Percentiles rank a stretch among this genome's conserved stretches.
Evolutionary conservation across 2,329 filamentous ascomycete genomes (phyloP).

Genomic region (Plectosphaerella sp.): DNA sequence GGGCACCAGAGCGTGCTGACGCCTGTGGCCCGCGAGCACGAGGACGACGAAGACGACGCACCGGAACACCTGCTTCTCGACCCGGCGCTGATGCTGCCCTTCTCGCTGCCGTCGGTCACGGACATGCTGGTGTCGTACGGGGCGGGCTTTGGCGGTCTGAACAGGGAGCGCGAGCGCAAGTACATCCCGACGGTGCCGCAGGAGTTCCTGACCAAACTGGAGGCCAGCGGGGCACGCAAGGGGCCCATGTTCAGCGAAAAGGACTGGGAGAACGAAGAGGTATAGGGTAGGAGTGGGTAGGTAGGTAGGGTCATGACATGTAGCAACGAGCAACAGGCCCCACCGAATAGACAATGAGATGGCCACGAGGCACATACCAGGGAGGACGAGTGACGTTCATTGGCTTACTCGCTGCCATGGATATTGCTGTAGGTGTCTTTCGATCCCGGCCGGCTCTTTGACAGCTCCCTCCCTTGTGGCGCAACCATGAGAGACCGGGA

Average conservation of each 20-base stretch:
- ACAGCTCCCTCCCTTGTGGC: too few species aligned
- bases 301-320: too few species aligned
- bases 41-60: constrained; percentile 62
- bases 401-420: too few species aligned
- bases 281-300: constrained; percentile 23
- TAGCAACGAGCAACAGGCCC: too few species aligned
- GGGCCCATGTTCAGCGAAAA: constrained; percentile 57
- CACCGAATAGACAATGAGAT: too few species aligned
- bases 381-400: too few species aligned
- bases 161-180: constrained; percentile 86
- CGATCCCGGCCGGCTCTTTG: too few species aligned
- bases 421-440: too few species aligned
- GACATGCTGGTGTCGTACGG: constrained; percentile 97
- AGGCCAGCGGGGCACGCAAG: constrained; percentile 49
- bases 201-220: constrained; percentile 86
- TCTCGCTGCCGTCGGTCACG: constrained; percentile 90
- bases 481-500: too few species aligned
- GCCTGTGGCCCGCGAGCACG: constrained; percentile 18
- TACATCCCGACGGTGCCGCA: constrained; percentile 94
- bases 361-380: too few species aligned
- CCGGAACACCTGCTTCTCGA: constrained; percentile 78
- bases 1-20: constrained; percentile 37
- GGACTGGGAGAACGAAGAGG: constrained; percentile 65
- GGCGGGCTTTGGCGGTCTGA: constrained; percentile 87
- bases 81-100: constrained; percentile 87